These are phyloP conservation scores for Fusarium fracticaudum DNA, from an alignment of 2,329 filamentous ascomycete species.

Conservation along the genomic window DNA sequence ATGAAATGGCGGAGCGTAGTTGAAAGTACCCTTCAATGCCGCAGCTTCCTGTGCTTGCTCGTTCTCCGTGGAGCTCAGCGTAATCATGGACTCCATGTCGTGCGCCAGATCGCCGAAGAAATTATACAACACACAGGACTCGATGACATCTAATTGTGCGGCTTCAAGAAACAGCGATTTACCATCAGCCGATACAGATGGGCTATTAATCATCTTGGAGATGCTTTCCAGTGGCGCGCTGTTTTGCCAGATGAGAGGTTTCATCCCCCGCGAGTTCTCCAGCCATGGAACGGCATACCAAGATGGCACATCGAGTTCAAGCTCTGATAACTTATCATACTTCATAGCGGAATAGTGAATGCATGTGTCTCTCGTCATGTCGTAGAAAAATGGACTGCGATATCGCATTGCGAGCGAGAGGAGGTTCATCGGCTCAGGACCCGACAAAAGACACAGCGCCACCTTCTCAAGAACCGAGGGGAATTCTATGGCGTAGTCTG, in stretches of 20 bases:
- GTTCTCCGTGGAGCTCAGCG: not conserved
- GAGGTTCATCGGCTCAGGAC: not conserved
- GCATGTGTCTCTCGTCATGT: not conserved
- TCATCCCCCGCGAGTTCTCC: not conserved
- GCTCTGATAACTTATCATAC: not conserved
- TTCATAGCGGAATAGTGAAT: not conserved
- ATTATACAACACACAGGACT: not conserved
- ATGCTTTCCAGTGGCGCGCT: fast-evolving
- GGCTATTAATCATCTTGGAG: not conserved
- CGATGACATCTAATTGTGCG: not conserved
- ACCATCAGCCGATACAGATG: not conserved
- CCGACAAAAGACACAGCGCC: not conserved
- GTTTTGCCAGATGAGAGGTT: not conserved
- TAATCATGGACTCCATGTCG: not conserved
- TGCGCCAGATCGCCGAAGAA: not conserved
- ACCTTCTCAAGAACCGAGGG: not conserved
- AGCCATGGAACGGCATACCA: not conserved
- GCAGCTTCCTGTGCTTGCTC: not conserved
- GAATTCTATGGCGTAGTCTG: not conserved
- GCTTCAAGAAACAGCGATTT: not conserved
- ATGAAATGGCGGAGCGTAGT: not conserved
- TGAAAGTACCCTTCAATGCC: not conserved
- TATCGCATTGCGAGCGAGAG: not conserved
- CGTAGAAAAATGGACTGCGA: not conserved
- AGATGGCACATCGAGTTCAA: not conserved